A percentile compares a stretch with the other conserved stretches of the same genome.
Conservation (phyloP, 805 yeast species). For the Ogataea zsoltii region DNA sequence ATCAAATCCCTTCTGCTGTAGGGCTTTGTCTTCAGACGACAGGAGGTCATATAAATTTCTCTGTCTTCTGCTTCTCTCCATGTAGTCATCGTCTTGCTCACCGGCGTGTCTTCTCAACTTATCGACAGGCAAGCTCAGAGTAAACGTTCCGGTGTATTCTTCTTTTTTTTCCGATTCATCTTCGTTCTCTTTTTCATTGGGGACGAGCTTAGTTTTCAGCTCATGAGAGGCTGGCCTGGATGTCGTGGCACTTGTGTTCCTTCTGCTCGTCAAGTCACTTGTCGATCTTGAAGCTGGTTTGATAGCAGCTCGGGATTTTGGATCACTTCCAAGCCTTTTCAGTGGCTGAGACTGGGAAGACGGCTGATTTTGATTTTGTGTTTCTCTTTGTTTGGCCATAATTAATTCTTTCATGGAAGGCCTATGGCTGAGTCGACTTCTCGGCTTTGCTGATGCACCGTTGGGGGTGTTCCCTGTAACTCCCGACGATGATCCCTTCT, state of each 20-base stretch:
- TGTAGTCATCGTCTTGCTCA: slow-evolving; percentile 11
- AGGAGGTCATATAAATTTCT: slow-evolving; percentile 26
- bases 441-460: slow-evolving; percentile 14
- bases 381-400: slow-evolving; percentile 42
- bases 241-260: slow-evolving; percentile 5
- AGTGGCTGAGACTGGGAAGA: slow-evolving; percentile 2
- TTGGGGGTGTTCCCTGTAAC: slow-evolving; percentile 9
- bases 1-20: slow-evolving; percentile 24
- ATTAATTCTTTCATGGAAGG: slow-evolving; percentile 52
- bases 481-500: background rate
- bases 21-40: slow-evolving; percentile 23
- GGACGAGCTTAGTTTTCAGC: background rate
- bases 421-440: slow-evolving; percentile 30
- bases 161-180: slow-evolving; percentile 14
- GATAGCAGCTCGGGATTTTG: slow-evolving; percentile 3
- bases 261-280: slow-evolving; percentile 4
- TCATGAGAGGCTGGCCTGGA: slow-evolving; percentile 11
- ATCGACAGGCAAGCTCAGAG: slow-evolving; percentile 17
- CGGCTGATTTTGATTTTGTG: slow-evolving; percentile 11
- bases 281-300: slow-evolving; percentile 8
- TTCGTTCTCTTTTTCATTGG: slow-evolving; percentile 17
- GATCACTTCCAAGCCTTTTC: slow-evolving; percentile 11
- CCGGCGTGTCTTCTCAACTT: slow-evolving; percentile 6
- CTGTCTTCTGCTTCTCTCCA: slow-evolving; percentile 23
- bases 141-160: slow-evolving; percentile 19